Evolutionary conservation across 2,329 filamentous ascomycete genomes (phyloP).

Genomic region (Cladosporium oxysporum): DNA sequence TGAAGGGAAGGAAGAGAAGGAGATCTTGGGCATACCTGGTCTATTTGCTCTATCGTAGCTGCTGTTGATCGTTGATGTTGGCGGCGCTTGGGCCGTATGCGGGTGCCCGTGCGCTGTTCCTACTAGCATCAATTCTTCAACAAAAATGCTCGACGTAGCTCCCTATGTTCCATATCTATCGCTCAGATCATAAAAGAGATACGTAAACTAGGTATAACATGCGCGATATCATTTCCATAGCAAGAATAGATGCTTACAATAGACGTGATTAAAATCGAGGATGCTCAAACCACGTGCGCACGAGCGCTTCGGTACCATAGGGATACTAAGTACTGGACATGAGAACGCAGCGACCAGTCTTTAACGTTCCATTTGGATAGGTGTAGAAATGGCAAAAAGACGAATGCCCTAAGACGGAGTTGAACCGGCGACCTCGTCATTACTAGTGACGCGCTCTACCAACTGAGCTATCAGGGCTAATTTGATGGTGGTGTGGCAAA

Average conservation of each 20-base stretch:
- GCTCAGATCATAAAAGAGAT: background rate
- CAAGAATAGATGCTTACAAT: background rate
- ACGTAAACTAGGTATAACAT: background rate
- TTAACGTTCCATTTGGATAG: background rate
- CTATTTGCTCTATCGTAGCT: no score
- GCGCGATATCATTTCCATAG: background rate
- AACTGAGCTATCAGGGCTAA: slow-evolving; percentile 19
- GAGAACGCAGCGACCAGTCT: background rate
- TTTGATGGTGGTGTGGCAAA: background rate
- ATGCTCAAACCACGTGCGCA: background rate
- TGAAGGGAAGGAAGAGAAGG: no score
- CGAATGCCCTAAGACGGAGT: slow-evolving; percentile 19
- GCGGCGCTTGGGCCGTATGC: no score
- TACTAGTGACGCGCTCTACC: slow-evolving; percentile 21
- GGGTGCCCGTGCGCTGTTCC: no score
- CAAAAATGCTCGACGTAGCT: background rate
- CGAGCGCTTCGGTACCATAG: background rate
- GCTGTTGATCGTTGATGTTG: no score
- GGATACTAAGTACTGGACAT: background rate
- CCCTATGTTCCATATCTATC: background rate
- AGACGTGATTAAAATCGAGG: background rate
- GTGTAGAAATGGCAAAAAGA: background rate
- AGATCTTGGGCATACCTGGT: no score
- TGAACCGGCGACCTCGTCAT: slow-evolving; percentile 21
- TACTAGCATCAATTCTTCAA: no score